phyloP scores from a whole-genome alignment of 2,329 filamentous ascomycete genomes.

The Byssoonygena ceratinophila region DNA sequence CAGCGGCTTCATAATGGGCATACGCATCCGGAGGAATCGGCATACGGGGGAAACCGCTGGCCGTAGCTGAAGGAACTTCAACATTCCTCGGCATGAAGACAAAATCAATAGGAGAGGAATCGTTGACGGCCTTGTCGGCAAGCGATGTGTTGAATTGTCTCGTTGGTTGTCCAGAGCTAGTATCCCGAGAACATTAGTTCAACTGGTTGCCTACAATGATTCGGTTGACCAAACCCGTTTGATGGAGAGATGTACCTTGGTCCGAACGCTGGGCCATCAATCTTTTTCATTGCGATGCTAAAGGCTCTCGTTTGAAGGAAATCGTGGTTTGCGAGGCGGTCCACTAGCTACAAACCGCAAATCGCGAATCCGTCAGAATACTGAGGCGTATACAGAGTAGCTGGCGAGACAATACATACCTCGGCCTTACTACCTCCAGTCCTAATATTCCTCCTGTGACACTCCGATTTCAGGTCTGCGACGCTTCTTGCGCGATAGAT shows the following conservation, averaged over 20 bases:
- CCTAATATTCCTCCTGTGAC: conserved; percentile 41
- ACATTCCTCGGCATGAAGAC: conserved; percentile 49
- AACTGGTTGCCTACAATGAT: not conserved
- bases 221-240: conserved; percentile 17
- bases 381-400: not conserved
- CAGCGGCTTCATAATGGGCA: conserved; percentile 21
- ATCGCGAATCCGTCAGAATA: not conserved
- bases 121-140: conserved; percentile 45
- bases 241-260: conserved; percentile 16
- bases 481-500: conserved; percentile 43
- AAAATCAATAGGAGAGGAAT: conserved; percentile 54
- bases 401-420: conserved; percentile 27
- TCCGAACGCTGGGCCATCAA: conserved; percentile 34
- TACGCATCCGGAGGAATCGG: conserved; percentile 41
- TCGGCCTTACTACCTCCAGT: conserved; percentile 41
- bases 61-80: conserved; percentile 25
- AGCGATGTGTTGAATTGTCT: conserved; percentile 55
- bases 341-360: conserved; percentile 34
- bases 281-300: conserved; percentile 44
- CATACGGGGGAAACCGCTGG: conserved; percentile 34
- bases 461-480: conserved; percentile 43
- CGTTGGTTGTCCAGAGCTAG: conserved; percentile 19
- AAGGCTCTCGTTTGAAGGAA: conserved; percentile 44
- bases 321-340: conserved; percentile 45
- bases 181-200: not conserved